These are phyloP conservation scores for Trichomonascaceae sp. DNA, from an alignment of 1,139 yeast genomes.

Conservation along the genomic window DNA sequence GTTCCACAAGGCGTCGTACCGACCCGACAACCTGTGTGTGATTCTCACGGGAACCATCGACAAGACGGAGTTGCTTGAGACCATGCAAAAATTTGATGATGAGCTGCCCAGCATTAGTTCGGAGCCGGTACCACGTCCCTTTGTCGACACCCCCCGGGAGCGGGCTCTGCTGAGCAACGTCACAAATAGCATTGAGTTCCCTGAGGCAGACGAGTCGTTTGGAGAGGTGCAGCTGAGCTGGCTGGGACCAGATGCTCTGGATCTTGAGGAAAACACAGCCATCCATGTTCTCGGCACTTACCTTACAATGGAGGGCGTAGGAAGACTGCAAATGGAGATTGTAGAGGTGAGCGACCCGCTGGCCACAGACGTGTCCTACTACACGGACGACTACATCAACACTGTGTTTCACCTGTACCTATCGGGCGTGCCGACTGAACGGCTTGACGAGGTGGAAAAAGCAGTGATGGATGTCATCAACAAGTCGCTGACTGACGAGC, in stretches of 20 bases:
- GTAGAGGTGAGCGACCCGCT: slow-evolving; percentile 76
- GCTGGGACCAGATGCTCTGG: slow-evolving; percentile 63
- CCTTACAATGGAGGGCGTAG: slow-evolving; percentile 46
- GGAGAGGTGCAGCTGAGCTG: slow-evolving; percentile 69
- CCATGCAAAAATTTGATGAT: slow-evolving; percentile 53
- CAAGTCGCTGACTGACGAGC: slow-evolving; percentile 29
- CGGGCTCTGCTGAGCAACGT: slow-evolving; percentile 27
- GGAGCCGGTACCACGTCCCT: slow-evolving; percentile 41
- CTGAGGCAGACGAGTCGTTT: slow-evolving; percentile 77
- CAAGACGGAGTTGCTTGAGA: slow-evolving; percentile 49
- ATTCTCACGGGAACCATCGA: slow-evolving; percentile 78
- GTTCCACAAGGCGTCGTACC: slow-evolving; percentile 60
- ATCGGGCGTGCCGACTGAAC: slow-evolving; percentile 66
- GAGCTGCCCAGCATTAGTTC: slow-evolving; percentile 30
- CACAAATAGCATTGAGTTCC: slow-evolving; percentile 53
- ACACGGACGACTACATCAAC: slow-evolving; percentile 49
- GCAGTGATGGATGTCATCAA: slow-evolving; percentile 37
- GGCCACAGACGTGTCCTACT: slow-evolving; percentile 58
- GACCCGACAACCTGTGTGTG: slow-evolving; percentile 75
- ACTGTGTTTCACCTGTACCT: slow-evolving; percentile 47
- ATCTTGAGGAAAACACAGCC: slow-evolving; percentile 47
- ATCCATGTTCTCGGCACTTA: slow-evolving; percentile 62
- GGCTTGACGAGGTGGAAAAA: slow-evolving; percentile 38
- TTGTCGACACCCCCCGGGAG: slow-evolving; percentile 54
- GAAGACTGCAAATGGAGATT: slow-evolving; percentile 54